phyloP scores from a whole-genome alignment of 805 yeast species.

The Saturnispora diversa region DNA sequence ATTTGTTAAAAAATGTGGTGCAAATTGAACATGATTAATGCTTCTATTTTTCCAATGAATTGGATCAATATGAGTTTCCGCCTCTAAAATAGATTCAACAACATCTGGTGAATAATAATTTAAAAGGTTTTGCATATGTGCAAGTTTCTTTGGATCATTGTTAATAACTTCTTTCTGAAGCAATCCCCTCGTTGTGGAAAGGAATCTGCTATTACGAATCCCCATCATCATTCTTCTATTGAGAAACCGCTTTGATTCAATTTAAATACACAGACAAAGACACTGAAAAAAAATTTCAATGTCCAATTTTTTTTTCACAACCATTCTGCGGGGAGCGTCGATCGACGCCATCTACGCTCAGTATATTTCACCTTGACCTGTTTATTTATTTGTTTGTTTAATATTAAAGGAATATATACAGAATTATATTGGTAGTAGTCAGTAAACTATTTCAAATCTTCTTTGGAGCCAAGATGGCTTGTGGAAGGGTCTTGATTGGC shows the following conservation, averaged over 20 bases:
- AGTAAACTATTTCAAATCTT: constrained; percentile 6
- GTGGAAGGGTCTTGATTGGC: constrained; percentile 20
- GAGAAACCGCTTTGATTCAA: too few species aligned
- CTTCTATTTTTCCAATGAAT: constrained; percentile 43
- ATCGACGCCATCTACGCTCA: constrained; percentile 3
- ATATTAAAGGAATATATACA: too few species aligned
- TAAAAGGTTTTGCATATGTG: constrained; percentile 48
- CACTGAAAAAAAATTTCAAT: too few species aligned
- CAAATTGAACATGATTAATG: constrained; percentile 43
- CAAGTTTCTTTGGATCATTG: constrained; percentile 22
- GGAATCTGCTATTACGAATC: constrained; percentile 9
- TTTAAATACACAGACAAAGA: not conserved
- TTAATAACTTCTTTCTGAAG: constrained; percentile 9
- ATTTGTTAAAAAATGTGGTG: constrained; percentile 68
- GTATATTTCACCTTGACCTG: not conserved
- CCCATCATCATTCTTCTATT: not conserved
- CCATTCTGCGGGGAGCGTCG: not conserved
- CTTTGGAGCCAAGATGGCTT: constrained; percentile 15
- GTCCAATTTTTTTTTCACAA: not conserved
- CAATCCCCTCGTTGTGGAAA: constrained; percentile 15
- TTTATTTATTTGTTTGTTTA: too few species aligned
- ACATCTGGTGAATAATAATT: constrained; percentile 79
- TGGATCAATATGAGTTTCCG: constrained; percentile 71
- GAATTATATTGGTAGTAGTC: not conserved
- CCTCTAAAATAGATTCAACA: constrained; percentile 69